Evolutionary conservation across 169 alveolate genomes (phyloP).

Genomic region (Plasmodium fragile): DNA sequence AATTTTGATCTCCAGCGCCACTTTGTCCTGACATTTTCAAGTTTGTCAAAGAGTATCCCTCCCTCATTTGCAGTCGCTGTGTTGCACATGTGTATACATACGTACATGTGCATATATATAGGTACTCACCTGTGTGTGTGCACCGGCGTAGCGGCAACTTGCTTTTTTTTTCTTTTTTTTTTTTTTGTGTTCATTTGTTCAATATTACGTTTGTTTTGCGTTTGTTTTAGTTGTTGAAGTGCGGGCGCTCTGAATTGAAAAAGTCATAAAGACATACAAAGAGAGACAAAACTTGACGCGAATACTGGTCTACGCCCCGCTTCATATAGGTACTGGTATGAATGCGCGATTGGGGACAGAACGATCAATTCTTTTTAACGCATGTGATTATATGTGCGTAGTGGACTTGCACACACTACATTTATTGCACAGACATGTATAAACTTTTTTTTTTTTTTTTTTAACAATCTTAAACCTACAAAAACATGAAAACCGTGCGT

Average conservation of each 20-base stretch:
- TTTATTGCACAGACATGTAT: not conserved
- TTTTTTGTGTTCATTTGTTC: slow-evolving; percentile 41
- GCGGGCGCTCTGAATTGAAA: slow-evolving; percentile 14
- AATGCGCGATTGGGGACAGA: not conserved
- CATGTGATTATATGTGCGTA: not conserved
- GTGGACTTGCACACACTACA: not conserved
- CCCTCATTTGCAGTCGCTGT: slow-evolving; percentile 9
- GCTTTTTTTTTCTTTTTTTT: slow-evolving; percentile 41
- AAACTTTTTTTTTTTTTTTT: not conserved
- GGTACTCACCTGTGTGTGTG: not conserved
- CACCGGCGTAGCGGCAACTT: not conserved
- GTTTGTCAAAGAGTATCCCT: slow-evolving; percentile 24
- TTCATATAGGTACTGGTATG: not conserved
- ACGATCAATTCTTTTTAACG: not conserved
- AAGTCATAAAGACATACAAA: slow-evolving; percentile 6
- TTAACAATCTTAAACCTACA: not conserved
- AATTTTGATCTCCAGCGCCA: not conserved
- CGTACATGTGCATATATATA: not conserved
- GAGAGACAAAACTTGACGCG: not conserved
- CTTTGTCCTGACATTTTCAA: slow-evolving; percentile 11
- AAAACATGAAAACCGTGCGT: not conserved
- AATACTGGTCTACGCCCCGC: not conserved
- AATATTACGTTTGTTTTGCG: slow-evolving; percentile 28
- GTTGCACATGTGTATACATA: not conserved
- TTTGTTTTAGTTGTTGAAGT: slow-evolving; percentile 43